Evolutionary conservation across 192 early-diverging fungal genomes (phyloP).

Genomic region (Backusella westeae): DNA sequence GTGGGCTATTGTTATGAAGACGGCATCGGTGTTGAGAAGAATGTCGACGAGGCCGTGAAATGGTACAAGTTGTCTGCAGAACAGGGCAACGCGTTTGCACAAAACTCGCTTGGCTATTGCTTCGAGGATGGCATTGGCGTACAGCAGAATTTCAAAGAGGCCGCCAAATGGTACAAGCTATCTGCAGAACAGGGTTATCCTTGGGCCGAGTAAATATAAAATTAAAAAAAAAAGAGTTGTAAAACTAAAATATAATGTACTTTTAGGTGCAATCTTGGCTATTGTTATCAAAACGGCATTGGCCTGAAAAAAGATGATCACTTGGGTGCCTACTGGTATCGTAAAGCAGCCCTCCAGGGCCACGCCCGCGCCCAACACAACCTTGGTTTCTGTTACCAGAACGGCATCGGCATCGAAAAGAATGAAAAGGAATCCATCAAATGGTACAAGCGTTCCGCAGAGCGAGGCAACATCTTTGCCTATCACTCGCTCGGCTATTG

Average conservation of each 20-base stretch:
- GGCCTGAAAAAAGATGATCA: slow-evolving; percentile 50
- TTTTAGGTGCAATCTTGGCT: slow-evolving; percentile 67
- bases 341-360: slow-evolving; percentile 62
- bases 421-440: slow-evolving; percentile 63
- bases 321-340: slow-evolving; percentile 61
- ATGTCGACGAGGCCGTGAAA: slow-evolving; percentile 49
- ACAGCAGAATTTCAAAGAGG: slow-evolving; percentile 43
- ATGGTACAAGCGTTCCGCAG: slow-evolving; percentile 55
- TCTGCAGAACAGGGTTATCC: slow-evolving; percentile 73
- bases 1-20: slow-evolving; percentile 62
- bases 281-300: slow-evolving; percentile 74
- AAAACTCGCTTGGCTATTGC: slow-evolving; percentile 70
- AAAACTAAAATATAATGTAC: too few relatives aligned
- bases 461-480: slow-evolving; percentile 51
- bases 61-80: slow-evolving; percentile 59
- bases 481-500: slow-evolving; percentile 57
- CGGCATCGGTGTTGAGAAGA: slow-evolving; percentile 53
- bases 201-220: slow-evolving; percentile 57
- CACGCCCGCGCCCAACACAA: slow-evolving; percentile 64
- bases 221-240: too few relatives aligned
- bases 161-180: slow-evolving; percentile 59
- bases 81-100: slow-evolving; percentile 51
- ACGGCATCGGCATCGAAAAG: slow-evolving; percentile 69
- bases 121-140: slow-evolving; percentile 79
- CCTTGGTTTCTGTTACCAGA: slow-evolving; percentile 78